Percentiles rank a stretch among this genome's conserved stretches.
phyloP scores from a whole-genome alignment of 208 protist species.

The Phytomonas francai region DNA sequence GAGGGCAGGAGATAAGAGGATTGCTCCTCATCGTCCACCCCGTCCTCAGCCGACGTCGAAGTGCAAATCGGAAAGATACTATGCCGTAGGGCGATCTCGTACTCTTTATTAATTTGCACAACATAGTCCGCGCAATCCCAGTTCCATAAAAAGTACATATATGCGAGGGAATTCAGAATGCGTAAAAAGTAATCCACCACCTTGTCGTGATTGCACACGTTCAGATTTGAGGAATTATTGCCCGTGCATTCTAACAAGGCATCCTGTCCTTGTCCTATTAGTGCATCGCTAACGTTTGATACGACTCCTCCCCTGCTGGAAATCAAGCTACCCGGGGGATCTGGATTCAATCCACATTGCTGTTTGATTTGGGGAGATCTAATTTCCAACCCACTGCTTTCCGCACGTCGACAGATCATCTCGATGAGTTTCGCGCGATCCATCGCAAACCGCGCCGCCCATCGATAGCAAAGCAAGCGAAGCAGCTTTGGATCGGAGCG shows the following conservation, averaged over 20 bases:
- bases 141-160: conserved; percentile 86
- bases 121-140: conserved; percentile 76
- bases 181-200: conserved; percentile 66
- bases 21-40: conserved; percentile 40
- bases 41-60: conserved; percentile 37
- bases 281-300: neutral
- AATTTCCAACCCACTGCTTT: neutral
- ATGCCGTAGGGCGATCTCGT: conserved; percentile 57
- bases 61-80: conserved; percentile 69
- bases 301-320: neutral
- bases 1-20: conserved; percentile 26
- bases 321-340: no score
- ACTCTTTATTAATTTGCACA: conserved; percentile 83
- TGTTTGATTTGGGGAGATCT: no score
- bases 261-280: conserved; percentile 10
- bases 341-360: no score
- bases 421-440: conserved; percentile 43
- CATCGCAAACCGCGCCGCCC: conserved; percentile 59
- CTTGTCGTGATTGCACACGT: conserved; percentile 35
- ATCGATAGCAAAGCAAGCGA: conserved; percentile 53
- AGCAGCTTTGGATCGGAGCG: conserved; percentile 65
- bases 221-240: neutral
- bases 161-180: conserved; percentile 73
- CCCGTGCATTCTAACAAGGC: neutral
- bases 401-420: conserved; percentile 25